Base-by-base conservation (phyloP, 176 grass and related monocot species). In the Phragmites australis region DNA sequence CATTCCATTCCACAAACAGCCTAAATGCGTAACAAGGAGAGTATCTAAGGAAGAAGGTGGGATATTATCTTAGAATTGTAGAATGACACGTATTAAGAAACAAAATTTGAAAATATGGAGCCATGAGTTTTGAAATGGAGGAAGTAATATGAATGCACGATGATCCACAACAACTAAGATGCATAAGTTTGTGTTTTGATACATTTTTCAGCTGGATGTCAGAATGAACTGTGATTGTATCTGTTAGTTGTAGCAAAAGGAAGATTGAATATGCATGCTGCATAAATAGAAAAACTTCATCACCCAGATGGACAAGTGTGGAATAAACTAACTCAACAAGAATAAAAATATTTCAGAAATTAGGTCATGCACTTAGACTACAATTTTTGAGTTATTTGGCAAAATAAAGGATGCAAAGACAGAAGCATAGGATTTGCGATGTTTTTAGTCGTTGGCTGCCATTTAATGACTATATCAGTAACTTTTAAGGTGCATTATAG, bases 401-500 rank as follows among this genome's bases (percentile, higher is more conserved):
- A 75, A 59, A 57, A 26, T 58, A 75, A 57, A 50, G 42, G 21
- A 14, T 55, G 22, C 2, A 69, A 69, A 22, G 43, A 21, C 9
- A 71, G 29, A 62, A 72, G 68, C 56, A 74, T 59, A 11, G 21
- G 37, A 26, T 50, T 61, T 78, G 27, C 54, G 23, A 52, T 52
- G 22, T 13, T 70, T 75, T 22, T 72, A 41, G 2, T n/a, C 72
- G 75, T 72, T 71, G 44, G 60, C 16, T 79, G 11, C 15, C 49
- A 40, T 66, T 50, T 72, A 49, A 9, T 51, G 17, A 46, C n/a
- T 59, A 11, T 5, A 68, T n/a, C n/a, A 40, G 23, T 63, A 65
- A 75, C 58, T 18, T 29, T 71, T 67, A 68, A 70, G 57, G 21
- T 54, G 34, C 45, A 70, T 48, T 72, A 79, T 50, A 37, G 7